Evolutionary conservation across 495 filamentous ascomycete species (phyloP).

Genomic region (Alectoria sarmentosa): DNA sequence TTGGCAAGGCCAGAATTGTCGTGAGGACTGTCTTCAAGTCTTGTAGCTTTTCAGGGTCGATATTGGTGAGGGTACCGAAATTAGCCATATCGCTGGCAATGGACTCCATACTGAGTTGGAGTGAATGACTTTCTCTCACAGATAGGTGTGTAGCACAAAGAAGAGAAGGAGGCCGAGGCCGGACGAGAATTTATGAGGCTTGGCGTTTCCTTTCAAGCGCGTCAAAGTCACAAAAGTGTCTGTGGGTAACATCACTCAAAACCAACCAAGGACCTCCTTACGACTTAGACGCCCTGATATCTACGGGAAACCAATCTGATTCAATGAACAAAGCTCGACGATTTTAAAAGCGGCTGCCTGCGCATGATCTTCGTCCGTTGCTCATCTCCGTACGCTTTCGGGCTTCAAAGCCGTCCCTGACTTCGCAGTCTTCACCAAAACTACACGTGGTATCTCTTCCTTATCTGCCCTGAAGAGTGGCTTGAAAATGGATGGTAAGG

Average conservation of each 20-base stretch:
- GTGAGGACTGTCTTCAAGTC: neutral
- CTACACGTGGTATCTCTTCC: too few relatives aligned
- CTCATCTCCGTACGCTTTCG: too few relatives aligned
- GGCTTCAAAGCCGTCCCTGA: too few relatives aligned
- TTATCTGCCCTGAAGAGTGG: too few relatives aligned
- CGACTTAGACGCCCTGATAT: accelerated
- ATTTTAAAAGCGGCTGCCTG: neutral
- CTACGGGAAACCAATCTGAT: neutral
- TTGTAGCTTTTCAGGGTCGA: neutral
- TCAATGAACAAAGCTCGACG: neutral
- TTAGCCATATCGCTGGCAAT: neutral
- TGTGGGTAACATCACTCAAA: too few relatives aligned
- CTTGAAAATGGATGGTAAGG: too few relatives aligned
- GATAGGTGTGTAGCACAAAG: neutral
- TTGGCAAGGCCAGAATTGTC: neutral
- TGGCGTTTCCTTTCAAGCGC: too few relatives aligned
- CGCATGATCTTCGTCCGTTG: neutral
- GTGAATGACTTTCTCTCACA: too few relatives aligned
- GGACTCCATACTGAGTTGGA: neutral
- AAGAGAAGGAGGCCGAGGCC: neutral
- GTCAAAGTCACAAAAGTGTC: too few relatives aligned
- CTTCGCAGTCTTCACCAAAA: too few relatives aligned
- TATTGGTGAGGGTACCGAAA: neutral
- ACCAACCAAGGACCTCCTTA: too few relatives aligned
- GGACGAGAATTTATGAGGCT: too few relatives aligned